These are phyloP conservation scores for Trichaptum fuscoviolaceum DNA, from an alignment of 768 basidiomycete species.

Conservation along the genomic window DNA sequence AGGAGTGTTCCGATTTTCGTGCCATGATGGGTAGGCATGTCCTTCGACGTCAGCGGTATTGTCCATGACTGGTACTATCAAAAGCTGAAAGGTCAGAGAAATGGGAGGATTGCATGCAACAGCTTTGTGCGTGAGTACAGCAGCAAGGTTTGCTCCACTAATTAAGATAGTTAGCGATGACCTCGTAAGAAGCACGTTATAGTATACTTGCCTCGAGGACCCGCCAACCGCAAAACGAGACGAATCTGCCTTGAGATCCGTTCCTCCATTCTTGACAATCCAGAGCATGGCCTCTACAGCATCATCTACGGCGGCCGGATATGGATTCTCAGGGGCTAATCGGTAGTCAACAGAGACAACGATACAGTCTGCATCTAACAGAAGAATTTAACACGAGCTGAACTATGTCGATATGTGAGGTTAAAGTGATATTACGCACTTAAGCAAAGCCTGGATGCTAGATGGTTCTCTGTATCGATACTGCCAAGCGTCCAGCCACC, in stretches of 20 bases:
- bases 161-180: constrained; percentile 2
- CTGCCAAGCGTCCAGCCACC: constrained; percentile 77
- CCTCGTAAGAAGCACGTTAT: neutral
- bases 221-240: constrained; percentile 65
- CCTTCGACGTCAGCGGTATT: constrained; percentile 51
- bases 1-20: constrained; percentile 48
- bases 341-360: constrained; percentile 67
- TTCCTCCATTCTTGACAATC: constrained; percentile 45
- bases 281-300: constrained; percentile 62
- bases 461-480: constrained; percentile 53
- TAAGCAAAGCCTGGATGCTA: constrained; percentile 56
- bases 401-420: constrained; percentile 6
- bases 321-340: constrained; percentile 64
- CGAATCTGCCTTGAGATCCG: constrained; percentile 42
- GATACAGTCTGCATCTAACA: constrained; percentile 52
- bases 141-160: constrained; percentile 69
- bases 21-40: constrained; percentile 44
- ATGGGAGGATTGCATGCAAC: constrained; percentile 42
- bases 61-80: constrained; percentile 69
- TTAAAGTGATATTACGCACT: constrained; percentile 29
- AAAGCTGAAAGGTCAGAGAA: constrained; percentile 53
- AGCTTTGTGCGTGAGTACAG: constrained; percentile 61
- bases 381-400: neutral
- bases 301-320: constrained; percentile 68
- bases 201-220: constrained; percentile 51